A percentile compares a stretch with the other conserved stretches of the same genome.
Evolutionary conservation across 352 stramenopile species (phyloP).

Genomic region (Globisporangium ultimum): DNA sequence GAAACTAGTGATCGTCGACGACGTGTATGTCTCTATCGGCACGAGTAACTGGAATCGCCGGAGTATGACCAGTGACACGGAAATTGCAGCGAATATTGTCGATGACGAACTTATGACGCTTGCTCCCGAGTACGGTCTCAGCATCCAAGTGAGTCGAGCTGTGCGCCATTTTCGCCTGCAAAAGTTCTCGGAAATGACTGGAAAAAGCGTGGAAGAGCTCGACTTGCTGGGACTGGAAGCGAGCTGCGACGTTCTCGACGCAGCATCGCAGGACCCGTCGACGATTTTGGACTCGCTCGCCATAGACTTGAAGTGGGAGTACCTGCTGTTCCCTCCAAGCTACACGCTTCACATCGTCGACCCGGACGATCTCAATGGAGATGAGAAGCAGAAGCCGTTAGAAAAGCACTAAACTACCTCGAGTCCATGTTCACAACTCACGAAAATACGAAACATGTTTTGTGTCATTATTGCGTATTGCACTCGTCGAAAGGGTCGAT

Average conservation of each 20-base stretch:
- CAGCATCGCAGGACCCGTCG: constrained; percentile 10
- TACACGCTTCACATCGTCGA: constrained; percentile 35
- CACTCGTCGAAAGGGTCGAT: constrained; percentile 27
- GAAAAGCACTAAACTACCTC: not conserved
- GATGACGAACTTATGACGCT: constrained; percentile 14
- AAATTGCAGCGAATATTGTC: constrained; percentile 58
- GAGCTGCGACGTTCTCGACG: constrained; percentile 28
- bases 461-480: not conserved
- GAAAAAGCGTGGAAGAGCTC: constrained; percentile 15
- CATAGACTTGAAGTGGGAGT: constrained; percentile 26
- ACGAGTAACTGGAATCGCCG: constrained; percentile 92
- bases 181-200: constrained; percentile 50
- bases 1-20: constrained; percentile 81
- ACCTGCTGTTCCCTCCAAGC: constrained; percentile 29
- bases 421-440: not conserved
- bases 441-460: not conserved
- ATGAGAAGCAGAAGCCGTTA: not conserved
- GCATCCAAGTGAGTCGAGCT: constrained; percentile 37
- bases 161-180: constrained; percentile 44
- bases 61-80: constrained; percentile 69
- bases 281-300: constrained; percentile 35
- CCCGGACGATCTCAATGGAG: constrained; percentile 23
- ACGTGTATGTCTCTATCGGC: constrained; percentile 81
- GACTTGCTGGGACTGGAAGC: constrained; percentile 17
- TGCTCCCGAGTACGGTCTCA: not conserved